Percentiles rank a stretch among this genome's conserved stretches.
These are phyloP conservation scores for Aegilops tauschii DNA, from an alignment of 176 grass and related monocot genomes.

Conservation along the genomic window DNA sequence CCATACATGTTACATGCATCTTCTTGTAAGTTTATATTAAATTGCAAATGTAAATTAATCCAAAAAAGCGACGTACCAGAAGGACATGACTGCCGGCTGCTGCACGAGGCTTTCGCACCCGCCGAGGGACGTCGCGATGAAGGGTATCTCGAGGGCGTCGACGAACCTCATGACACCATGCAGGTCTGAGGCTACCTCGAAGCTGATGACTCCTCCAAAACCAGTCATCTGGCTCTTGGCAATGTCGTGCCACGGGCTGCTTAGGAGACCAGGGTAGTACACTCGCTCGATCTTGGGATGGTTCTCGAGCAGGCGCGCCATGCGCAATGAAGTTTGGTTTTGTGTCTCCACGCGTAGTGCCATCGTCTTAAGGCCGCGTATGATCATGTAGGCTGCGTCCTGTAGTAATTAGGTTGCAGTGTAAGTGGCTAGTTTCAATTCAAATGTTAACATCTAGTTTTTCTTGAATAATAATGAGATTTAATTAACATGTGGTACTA, in stretches of 20 bases:
- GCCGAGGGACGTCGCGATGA: constrained; percentile 52
- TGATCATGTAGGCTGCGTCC: constrained; percentile 56
- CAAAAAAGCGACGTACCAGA: background rate
- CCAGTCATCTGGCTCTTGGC: no score
- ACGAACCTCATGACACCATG: constrained; percentile 41
- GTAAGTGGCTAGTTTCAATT: background rate
- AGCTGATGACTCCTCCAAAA: constrained; percentile 44
- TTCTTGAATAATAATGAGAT: background rate
- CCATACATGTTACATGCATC: background rate
- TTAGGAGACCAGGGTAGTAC: no score
- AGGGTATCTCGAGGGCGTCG: constrained; percentile 50
- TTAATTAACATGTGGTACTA: background rate
- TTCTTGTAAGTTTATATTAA: no score
- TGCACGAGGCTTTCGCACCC: constrained; percentile 61
- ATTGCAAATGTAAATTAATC: background rate
- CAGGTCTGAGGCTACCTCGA: constrained; percentile 44
- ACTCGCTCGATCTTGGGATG: no score
- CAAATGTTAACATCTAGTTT: background rate
- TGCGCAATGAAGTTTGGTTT: no score
- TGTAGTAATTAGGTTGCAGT: background rate
- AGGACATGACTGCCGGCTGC: constrained; percentile 68
- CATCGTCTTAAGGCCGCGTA: constrained; percentile 56
- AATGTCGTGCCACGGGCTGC: no score
- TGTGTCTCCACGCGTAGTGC: background rate
- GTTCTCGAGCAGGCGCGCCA: no score